Evolutionary conservation across 2,329 filamentous ascomycete species (phyloP), one percentile per base, ranked within the genome.

Genomic region (Clarireedia monteithiana): DNA sequence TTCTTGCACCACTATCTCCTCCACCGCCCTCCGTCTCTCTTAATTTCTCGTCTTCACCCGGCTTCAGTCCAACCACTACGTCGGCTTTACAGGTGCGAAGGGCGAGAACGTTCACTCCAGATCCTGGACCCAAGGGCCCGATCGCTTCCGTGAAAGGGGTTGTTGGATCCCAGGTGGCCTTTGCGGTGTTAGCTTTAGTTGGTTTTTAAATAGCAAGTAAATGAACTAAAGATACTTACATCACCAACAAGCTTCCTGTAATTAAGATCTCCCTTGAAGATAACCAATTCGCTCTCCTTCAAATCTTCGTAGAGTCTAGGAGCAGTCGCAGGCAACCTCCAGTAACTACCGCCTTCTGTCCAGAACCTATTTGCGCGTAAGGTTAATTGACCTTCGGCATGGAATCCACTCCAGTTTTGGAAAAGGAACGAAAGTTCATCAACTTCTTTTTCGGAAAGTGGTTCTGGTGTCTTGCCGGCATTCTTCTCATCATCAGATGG

Each of bases 231-330:
- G 53, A 14, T 17, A 76, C 86, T 75, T 74, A 92, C 90, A 77
- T 99, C 94, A 49, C 83, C 88, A 30, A 87, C 91, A 62, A 99
- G 72, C 72, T 99, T 99, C 59, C 94, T 80, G 72, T 97, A 99
- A 74, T 99, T 99, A 64, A 99, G 71, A 69, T 99, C 94, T 2
- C 94, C 94, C 77, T 99, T 99, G 77, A 97, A 97, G 55, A 99
- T 84, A 12, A 96, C 89, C 17, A 99, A 77, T 70, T 96, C 89
- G 62, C 88, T 89, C 59, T 83, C 74, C 75, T 91, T 86, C 55
- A 99, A 73, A 67, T 97, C 92, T 6, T 88, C 79, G 52, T 83
- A 79, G 12, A 99, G 74, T 27, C 80, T 78, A 2, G 82, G 80
- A 1, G 84, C 88, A 24, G 82, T 77, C 14, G 76, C 71, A 0